A percentile compares a stretch with the other conserved stretches of the same genome.
Evolutionary conservation across 768 basidiomycete genomes (phyloP).

Genomic region (Floccularia luteovirens): DNA sequence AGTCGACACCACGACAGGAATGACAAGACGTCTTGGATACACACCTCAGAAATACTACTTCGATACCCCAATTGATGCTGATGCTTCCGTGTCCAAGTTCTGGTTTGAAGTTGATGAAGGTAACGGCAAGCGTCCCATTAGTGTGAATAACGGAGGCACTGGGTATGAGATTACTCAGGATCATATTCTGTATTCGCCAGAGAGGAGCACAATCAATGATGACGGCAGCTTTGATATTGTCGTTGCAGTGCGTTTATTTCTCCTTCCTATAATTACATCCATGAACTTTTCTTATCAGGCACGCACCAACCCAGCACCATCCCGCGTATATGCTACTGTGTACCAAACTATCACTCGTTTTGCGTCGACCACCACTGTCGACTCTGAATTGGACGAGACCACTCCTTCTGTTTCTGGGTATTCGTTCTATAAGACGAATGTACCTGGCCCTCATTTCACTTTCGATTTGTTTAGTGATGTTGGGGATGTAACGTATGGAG

Average conservation of each 20-base stretch:
- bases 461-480: too few relatives aligned
- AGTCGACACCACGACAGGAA: not conserved
- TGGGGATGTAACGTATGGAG: too few relatives aligned
- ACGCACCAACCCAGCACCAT: constrained; percentile 18
- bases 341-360: constrained; percentile 22
- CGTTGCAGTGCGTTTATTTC: not conserved
- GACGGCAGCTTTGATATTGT: constrained; percentile 10
- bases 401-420: constrained; percentile 21
- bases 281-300: too few relatives aligned
- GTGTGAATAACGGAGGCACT: constrained; percentile 31
- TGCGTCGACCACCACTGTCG: constrained; percentile 20
- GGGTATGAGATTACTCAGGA: constrained; percentile 36
- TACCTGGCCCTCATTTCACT: constrained; percentile 2
- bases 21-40: constrained; percentile 16
- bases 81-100: constrained; percentile 35
- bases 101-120: constrained; percentile 43
- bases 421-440: constrained; percentile 22
- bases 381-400: constrained; percentile 18
- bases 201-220: constrained; percentile 21
- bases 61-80: constrained; percentile 29
- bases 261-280: too few relatives aligned
- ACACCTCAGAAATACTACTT: constrained; percentile 34
- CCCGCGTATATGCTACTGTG: constrained; percentile 26
- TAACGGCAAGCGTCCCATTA: constrained; percentile 26
- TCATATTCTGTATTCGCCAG: constrained; percentile 32